Base-by-base conservation (phyloP, 495 filamentous ascomycete species). In the Aspergillus ostianus region DNA sequence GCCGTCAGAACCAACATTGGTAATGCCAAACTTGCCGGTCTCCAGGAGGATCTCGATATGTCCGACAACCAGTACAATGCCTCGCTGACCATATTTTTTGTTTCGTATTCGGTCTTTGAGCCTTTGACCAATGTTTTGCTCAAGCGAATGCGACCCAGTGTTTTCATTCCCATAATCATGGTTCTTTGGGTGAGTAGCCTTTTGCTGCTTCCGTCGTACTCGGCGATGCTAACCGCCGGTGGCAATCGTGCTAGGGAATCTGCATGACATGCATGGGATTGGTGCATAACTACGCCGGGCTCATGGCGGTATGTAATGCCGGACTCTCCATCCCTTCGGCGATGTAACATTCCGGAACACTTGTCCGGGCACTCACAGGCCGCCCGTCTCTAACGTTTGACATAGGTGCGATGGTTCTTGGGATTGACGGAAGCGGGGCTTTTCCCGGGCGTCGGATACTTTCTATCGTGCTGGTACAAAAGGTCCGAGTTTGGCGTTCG, bases 391-490 rank as follows among this genome's bases (percentile, higher is more conserved):
- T 32, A 23, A 41, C 53, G 47, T 1, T 48, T 58, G 12, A 8
- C 23, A 41, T 53, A 66, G 64, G 64, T 90, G 2, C 83, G 92
- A 12, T 96, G 86, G 84, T 96, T 93, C 70, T 82, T 98, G 0
- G 93, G 93, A 2, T 73, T 96, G 3, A 75, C 85, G 1, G 93
- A 97, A 70, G 92, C 92, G 17, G 93, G 92, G 12, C 78, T 95
- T 0, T 93, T 93, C 68, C 90, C 91, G 0, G 93, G 93, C 3
- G 84, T 97, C 6, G 91, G 90, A 65, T 96, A 93, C 69, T 95
- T 93, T 69, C 78, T 96, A 2, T 90, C 87, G 0, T 93, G 90
- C 72, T 94, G 91, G 86, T 96, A 95, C 67, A 90, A 85, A 67
- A 85, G 92, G 8, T 81, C 79, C 46, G 92, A 96, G 59, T 88